Evolutionary conservation across 352 stramenopile genomes (phyloP), one percentile per base, ranked within the genome.

Genomic region (Phytophthora palmivora): DNA sequence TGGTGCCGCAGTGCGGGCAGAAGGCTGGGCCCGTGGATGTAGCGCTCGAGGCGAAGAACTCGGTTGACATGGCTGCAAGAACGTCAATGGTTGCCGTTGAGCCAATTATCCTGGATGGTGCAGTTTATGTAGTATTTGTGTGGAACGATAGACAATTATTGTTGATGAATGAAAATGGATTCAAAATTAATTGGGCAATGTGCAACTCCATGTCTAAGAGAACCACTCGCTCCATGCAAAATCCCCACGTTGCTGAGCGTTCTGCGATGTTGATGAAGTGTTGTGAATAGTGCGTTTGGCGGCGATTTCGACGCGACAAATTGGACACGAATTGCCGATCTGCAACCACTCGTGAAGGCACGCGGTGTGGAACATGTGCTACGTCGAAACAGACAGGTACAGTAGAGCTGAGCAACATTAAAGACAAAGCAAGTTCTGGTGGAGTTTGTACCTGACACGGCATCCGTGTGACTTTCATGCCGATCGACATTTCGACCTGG

Each of bases 1-100:
- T 96, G 32, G 79, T 92, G 62, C 88, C 88, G 70, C 89, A 97
- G 68, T 94, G 79, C 53, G 87, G 85, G 52, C 89, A 97, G 71
- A 97, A 97, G 53, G 89, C 83, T 8, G 87, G 87, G 22, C 87
- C 87, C 5, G 82, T 91, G 26, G 78, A 72, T 15, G 50, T 67
- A 26, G 78, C 62, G 52, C 70, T 78, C 33, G 78, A 83, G 47
- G 83, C 78, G 66, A 91, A 92, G 81, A 92, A 92, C 49, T 87
- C 74, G 19, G 63, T 72, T 26, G 54, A 71, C 79, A 89, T 91
- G 42, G 19, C 57, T 37, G 16, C 37, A 57, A 70, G 51, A 65
- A 39, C 30, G 39, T 26, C 19, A 59, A 60, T 46, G 47, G 33
- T 55, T 64, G 43, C 39, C 30, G 63, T 66, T 58, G 51, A 76